phyloP scores from a whole-genome alignment of 192 early-diverging fungal genomes.

The Backusella psychrophila region DNA sequence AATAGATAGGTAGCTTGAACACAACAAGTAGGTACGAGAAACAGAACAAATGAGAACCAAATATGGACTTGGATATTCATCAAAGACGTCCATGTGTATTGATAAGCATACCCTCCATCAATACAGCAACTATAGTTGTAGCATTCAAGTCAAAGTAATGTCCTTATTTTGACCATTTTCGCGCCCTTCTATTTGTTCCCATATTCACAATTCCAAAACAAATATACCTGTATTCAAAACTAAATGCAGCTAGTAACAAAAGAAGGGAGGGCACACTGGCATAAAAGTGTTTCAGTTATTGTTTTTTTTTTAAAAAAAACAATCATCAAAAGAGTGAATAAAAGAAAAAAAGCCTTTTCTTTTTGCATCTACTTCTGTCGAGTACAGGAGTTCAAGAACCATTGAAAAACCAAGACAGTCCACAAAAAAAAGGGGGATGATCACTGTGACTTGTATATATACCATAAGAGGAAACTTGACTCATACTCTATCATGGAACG shows the following conservation, averaged over 20 bases:
- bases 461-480: slow-evolving; percentile 1
- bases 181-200: background rate
- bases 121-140: background rate
- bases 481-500: slow-evolving; percentile 3
- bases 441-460: background rate
- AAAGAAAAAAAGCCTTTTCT: too few species aligned
- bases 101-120: background rate
- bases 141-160: background rate
- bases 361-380: background rate
- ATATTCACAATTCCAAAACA: background rate
- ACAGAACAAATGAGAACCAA: background rate
- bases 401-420: background rate
- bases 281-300: background rate
- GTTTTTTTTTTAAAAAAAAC: too few species aligned
- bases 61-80: background rate
- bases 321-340: background rate
- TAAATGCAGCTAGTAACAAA: background rate
- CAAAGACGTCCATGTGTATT: background rate
- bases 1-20: background rate
- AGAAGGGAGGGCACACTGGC: background rate
- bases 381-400: background rate
- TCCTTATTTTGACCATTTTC: background rate
- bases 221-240: background rate
- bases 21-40: background rate
- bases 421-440: background rate